phyloP scores from a whole-genome alignment of 495 filamentous ascomycete species.

The Penicillium samsonianum region DNA sequence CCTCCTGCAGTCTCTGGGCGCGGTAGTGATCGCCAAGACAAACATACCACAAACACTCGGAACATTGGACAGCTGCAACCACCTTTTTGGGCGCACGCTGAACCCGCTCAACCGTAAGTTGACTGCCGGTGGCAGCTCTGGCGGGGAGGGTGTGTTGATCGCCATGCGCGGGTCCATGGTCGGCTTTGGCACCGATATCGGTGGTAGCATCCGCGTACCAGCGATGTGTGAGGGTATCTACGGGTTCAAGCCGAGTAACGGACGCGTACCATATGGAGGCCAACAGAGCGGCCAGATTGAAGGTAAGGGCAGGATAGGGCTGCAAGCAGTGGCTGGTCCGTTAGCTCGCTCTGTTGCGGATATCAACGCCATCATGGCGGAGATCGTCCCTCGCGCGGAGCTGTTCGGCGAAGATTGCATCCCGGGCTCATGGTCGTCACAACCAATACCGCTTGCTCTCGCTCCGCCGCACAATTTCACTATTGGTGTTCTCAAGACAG shows the following conservation, averaged over 20 bases:
- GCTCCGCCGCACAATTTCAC: slow-evolving; percentile 35
- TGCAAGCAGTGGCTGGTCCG: slow-evolving; percentile 55
- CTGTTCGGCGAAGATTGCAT: slow-evolving; percentile 53
- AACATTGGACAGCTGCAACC: slow-evolving; percentile 41
- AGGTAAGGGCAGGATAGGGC: slow-evolving; percentile 40
- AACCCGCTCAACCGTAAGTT: slow-evolving; percentile 62
- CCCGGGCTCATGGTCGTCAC: slow-evolving; percentile 50
- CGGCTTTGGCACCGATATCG: slow-evolving; percentile 68
- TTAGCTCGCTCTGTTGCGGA: slow-evolving; percentile 48
- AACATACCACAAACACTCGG: slow-evolving; percentile 59
- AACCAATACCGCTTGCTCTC: slow-evolving; percentile 17
- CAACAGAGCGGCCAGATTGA: slow-evolving; percentile 46
- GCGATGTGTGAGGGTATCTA: slow-evolving; percentile 61
- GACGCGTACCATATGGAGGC: slow-evolving; percentile 56
- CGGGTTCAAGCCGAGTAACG: slow-evolving; percentile 58
- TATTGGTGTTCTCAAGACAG: slow-evolving; percentile 57
- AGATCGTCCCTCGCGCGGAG: slow-evolving; percentile 49
- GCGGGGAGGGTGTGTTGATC: slow-evolving; percentile 67
- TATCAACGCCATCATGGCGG: slow-evolving; percentile 49
- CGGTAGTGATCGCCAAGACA: slow-evolving; percentile 68
- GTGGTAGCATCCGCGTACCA: slow-evolving; percentile 63
- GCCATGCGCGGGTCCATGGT: slow-evolving; percentile 62
- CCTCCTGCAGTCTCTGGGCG: slow-evolving; percentile 45
- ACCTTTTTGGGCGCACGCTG: slow-evolving; percentile 59
- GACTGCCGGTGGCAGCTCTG: slow-evolving; percentile 63